Evolutionary conservation across 768 basidiomycete genomes (phyloP), one percentile per base, ranked within the genome.

Genomic region (Tulasnella sp.): DNA sequence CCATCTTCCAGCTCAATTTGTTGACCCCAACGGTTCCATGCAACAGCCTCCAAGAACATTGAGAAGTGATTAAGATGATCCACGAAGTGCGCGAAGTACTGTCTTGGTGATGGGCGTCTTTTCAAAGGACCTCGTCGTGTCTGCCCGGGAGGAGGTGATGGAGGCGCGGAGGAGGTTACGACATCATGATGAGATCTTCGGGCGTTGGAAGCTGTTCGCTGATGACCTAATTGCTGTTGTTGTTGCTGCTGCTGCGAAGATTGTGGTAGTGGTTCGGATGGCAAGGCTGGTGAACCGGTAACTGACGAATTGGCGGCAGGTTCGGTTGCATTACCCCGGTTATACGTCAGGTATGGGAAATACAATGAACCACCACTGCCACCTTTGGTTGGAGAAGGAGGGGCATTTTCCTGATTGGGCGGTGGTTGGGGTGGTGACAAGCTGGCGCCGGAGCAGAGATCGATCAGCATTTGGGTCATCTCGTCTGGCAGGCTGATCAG

Each of bases 21-120:
- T 62, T 93, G 88, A 4, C 76, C 76, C 87, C 89, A 98, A 6
- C 89, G 71, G 22, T 77, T 72, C 34, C 67, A 59, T 2, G 89
- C 86, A 27, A 98, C 83, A 5, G 79, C 79, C 66, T 98, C 92
- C 7, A 99, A 73, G 64, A 96, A 98, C 1, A 75, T 70, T 34
- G 88, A 72, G 57, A 99, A 93, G 50, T 86, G 77, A 2, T 71
- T 71, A 53, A 83, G 77, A 58, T 92, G 87, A 60, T 93, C 87
- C 32, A 95, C 81, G 57, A 95, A 98, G 62, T 95, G 89, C 0
- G 90, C 81, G 60, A 96, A 98, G 64, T 89, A 98, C 28, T 83
- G 69, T 3, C 81, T 70, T 0, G 92, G 90, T 0, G 89, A 90
- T 0, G 89, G 83, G 0, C 73, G 69, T 25, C 45, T 3, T 66